Percentiles rank a stretch among this genome's conserved stretches.
Evolutionary conservation across 1,284 basidiomycete species (phyloP).

Genomic region (Coniophora puteana): DNA sequence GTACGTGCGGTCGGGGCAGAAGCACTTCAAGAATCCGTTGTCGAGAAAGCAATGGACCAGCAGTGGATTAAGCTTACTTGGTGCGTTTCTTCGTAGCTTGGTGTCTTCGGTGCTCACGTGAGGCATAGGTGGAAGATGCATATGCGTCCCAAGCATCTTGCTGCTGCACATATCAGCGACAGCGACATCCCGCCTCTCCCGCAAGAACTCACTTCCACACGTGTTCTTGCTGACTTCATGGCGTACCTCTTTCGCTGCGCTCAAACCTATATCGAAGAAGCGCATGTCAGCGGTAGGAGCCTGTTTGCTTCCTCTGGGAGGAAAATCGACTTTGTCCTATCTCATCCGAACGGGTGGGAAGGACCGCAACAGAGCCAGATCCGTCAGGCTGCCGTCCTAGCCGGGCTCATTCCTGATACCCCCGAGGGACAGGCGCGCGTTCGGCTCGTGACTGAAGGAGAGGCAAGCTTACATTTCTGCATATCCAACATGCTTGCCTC

Average conservation of each 20-base stretch:
- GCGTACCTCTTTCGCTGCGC: constrained; percentile 44
- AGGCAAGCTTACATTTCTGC: constrained; percentile 46
- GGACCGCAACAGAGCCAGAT: constrained; percentile 35
- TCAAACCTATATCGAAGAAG: constrained; percentile 41
- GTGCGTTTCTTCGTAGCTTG: constrained; percentile 24
- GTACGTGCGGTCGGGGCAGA: constrained; percentile 48
- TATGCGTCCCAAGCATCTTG: constrained; percentile 35
- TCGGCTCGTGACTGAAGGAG: constrained; percentile 46
- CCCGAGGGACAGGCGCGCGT: constrained; percentile 26
- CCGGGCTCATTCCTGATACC: constrained; percentile 24
- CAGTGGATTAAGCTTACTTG: constrained; percentile 44
- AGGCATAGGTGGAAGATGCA: constrained; percentile 54
- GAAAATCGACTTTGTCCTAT: constrained; percentile 32
- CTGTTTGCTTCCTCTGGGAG: constrained; percentile 33
- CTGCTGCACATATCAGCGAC: constrained; percentile 18
- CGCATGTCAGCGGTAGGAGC: constrained; percentile 36
- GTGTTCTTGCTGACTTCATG: constrained; percentile 51
- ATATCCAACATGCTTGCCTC: constrained; percentile 30
- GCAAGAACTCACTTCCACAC: constrained; percentile 34
- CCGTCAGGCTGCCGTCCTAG: constrained; percentile 29
- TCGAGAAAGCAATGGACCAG: constrained; percentile 40
- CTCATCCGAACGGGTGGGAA: constrained; percentile 44
- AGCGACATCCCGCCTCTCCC: constrained; percentile 42
- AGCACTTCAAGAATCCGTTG: constrained; percentile 33
- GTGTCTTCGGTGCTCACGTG: not conserved